These are phyloP conservation scores for Ambrosiella xylebori DNA, from an alignment of 2,329 filamentous ascomycete species.

Conservation along the genomic window DNA sequence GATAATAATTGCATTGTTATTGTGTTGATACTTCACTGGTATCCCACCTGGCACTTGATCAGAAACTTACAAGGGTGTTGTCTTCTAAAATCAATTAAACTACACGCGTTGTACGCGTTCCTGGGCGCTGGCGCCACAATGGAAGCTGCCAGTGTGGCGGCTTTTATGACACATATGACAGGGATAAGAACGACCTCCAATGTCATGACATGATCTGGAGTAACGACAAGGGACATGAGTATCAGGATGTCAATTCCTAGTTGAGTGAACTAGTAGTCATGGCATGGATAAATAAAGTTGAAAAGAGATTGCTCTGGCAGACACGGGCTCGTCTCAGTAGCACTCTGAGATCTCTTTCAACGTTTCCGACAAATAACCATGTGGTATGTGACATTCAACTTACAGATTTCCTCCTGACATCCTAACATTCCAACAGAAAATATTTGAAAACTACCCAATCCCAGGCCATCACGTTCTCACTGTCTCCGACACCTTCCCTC, in stretches of 20 bases:
- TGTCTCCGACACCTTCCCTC: slow-evolving; percentile 40
- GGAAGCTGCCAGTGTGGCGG: neutral
- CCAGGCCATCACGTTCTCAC: slow-evolving; percentile 37
- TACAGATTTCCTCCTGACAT: neutral
- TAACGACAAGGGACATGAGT: slow-evolving; percentile 2
- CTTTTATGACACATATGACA: neutral
- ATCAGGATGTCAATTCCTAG: neutral
- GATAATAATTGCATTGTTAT: neutral
- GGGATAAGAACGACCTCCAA: neutral
- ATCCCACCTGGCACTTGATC: neutral
- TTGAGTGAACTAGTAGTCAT: neutral
- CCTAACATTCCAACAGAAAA: slow-evolving; percentile 30
- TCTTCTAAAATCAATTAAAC: slow-evolving; percentile 7
- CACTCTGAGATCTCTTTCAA: neutral
- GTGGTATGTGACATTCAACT: slow-evolving; percentile 28
- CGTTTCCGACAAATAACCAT: slow-evolving; percentile 27
- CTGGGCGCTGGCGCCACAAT: slow-evolving; percentile 1
- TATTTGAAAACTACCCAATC: slow-evolving; percentile 31
- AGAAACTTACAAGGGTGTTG: neutral
- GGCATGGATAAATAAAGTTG: neutral
- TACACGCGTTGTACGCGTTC: slow-evolving; percentile 7
- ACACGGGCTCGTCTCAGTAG: neutral
- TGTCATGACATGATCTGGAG: neutral
- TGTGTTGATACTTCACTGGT: neutral
- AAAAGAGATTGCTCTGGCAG: neutral